Conservation (phyloP, 257 asterid genomes). For the Nicotiana otophora region DNA sequence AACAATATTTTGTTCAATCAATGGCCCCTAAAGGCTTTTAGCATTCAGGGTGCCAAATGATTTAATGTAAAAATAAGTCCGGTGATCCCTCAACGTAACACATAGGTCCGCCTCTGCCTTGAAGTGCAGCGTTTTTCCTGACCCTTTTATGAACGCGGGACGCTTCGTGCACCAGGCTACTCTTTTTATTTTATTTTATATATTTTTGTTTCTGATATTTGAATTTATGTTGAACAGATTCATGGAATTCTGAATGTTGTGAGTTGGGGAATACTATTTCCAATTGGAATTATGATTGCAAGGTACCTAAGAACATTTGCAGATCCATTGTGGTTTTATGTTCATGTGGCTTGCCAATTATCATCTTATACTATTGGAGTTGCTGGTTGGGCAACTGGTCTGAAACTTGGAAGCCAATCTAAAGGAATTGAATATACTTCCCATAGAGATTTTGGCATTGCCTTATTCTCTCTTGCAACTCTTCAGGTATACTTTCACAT, state of each 20-base stretch:
- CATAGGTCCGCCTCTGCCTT: too few species aligned
- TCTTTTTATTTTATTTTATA: too few species aligned
- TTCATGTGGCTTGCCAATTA: constrained; percentile 61
- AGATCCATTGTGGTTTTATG: constrained; percentile 85
- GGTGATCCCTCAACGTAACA: too few species aligned
- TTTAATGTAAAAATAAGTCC: too few species aligned
- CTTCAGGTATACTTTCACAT: constrained; percentile 47
- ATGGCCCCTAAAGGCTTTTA: too few species aligned
- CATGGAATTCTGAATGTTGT: constrained; percentile 80
- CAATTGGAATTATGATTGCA: constrained; percentile 56
- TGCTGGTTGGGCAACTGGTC: constrained; percentile 87
- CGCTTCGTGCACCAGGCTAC: too few species aligned
- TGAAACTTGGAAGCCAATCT: constrained; percentile 71
- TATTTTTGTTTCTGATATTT: not conserved
- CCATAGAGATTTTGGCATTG: constrained; percentile 75
- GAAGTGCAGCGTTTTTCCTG: too few species aligned
- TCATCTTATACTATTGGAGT: constrained; percentile 74
- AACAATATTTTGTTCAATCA: too few species aligned
- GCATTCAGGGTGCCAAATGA: too few species aligned
- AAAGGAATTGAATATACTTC: constrained; percentile 30
- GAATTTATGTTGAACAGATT: constrained; percentile 37
- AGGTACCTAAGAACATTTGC: constrained; percentile 60
- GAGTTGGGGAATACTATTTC: constrained; percentile 90
- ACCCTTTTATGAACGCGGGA: too few species aligned
- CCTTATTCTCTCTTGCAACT: constrained; percentile 65